These are phyloP conservation scores for Nakazawaea sp. DNA, from an alignment of 805 yeast species.

Conservation along the genomic window DNA sequence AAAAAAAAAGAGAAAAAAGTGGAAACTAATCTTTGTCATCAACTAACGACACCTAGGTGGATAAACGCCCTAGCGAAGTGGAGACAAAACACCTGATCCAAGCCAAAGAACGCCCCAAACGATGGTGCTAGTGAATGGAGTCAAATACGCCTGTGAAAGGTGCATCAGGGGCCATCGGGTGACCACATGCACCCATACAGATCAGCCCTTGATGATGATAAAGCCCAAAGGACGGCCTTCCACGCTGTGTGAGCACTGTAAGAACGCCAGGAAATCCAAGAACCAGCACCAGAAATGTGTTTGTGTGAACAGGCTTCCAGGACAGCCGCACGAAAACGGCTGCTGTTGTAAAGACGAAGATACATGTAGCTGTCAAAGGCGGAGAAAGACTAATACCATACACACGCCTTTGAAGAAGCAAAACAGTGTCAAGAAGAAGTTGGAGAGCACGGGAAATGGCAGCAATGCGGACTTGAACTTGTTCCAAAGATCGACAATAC, in stretches of 20 bases:
- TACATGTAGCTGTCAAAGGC: slow-evolving; percentile 23
- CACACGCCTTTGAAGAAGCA: slow-evolving; percentile 7
- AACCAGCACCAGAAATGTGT: slow-evolving; percentile 65
- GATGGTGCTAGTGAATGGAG: slow-evolving; percentile 90
- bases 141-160: slow-evolving; percentile 91
- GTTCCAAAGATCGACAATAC: not conserved
- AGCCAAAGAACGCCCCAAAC: too few species aligned
- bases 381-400: not conserved
- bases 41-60: too few species aligned
- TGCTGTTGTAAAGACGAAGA: slow-evolving; percentile 27
- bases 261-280: slow-evolving; percentile 62
- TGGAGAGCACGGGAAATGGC: too few species aligned
- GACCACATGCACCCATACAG: slow-evolving; percentile 87
- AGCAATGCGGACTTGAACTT: too few species aligned
- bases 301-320: slow-evolving; percentile 47
- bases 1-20: too few species aligned
- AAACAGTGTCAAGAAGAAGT: slow-evolving; percentile 5
- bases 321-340: slow-evolving; percentile 14
- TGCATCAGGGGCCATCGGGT: slow-evolving; percentile 97
- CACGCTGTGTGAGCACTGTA: slow-evolving; percentile 83
- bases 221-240: slow-evolving; percentile 97
- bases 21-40: too few species aligned
- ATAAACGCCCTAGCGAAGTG: too few species aligned
- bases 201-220: slow-evolving; percentile 85
- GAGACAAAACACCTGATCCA: too few species aligned